Evolutionary conservation across 306 rosid species (phyloP), one percentile per base, ranked within the genome.

Genomic region (Betula pendula): DNA sequence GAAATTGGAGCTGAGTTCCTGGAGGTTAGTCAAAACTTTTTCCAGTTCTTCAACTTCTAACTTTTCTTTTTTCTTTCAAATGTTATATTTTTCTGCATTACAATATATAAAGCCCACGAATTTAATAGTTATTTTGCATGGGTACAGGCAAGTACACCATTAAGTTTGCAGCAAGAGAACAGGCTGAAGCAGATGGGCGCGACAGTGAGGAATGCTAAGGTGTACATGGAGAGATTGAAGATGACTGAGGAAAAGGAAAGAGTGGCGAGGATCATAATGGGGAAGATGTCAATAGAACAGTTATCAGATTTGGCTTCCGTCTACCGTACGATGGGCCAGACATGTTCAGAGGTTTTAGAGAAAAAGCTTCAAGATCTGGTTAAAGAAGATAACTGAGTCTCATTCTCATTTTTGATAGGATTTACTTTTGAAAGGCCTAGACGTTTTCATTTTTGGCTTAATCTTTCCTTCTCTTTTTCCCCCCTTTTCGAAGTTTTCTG

Each of bases 151-250:
- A 80, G 52, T 63, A 63, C 45, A 27, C 53, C 77, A 43, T 20
- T 84, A 50, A 84, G 82, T 62, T 53, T 56, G 84, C 79, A 83
- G 70, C 84, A 83, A 33, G 81, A 83, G 75, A 83, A 83, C 48
- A 71, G 84, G 73, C 65, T 79, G 70, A 79, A 79, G 73, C 87
- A 77, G 69, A 76, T 84, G 76, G 84, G 82, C 3, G 84, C 77
- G 70, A 80, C 80, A 24, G 35, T 72, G 53, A 77, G 84, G 74
- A 80, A 80, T 49, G 82, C 81, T 9, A 67, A 81, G 33, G 13
- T 59, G 72, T 83, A 66, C 25, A 12, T 25, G 43, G 53, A 79
- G 16, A 76, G 60, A 50, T 50, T 79, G 35, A 72, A 56, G 69
- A 67, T 38, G 74, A 77, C 68, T 59, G 71, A 24, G 66, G 65